A percentile compares a stretch with the other conserved stretches of the same genome.
phyloP scores from a whole-genome alignment of 2,329 filamentous ascomycete species.

The Calonectria pseudoturangicola region DNA sequence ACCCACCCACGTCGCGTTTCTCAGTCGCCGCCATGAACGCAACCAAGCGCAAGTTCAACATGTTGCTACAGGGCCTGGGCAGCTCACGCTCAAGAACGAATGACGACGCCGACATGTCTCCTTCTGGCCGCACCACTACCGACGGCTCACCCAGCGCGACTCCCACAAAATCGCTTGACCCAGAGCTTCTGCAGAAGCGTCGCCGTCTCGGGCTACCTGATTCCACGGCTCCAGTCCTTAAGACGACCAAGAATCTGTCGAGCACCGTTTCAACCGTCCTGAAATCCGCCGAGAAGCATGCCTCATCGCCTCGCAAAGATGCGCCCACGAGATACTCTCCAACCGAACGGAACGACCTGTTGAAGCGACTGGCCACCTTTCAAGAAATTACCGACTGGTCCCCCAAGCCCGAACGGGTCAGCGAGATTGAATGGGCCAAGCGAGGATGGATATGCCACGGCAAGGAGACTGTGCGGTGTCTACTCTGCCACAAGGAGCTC shows the following conservation, averaged over 20 bases:
- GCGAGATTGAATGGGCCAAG: conserved; percentile 96
- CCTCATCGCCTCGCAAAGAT: conserved; percentile 48
- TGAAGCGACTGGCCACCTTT: conserved; percentile 89
- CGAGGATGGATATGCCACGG: conserved; percentile 91
- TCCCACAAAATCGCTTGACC: conserved; percentile 53
- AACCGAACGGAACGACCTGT: conserved; percentile 87
- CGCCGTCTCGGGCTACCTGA: conserved; percentile 69
- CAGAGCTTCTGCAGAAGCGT: conserved; percentile 70
- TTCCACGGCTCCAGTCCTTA: conserved; percentile 60
- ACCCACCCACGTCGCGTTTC: too few species aligned
- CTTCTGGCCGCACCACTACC: conserved; percentile 39
- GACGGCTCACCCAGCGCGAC: conserved; percentile 39
- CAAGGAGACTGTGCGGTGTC: conserved; percentile 89
- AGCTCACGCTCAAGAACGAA: conserved; percentile 57
- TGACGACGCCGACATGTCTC: conserved; percentile 36
- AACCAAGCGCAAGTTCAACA: conserved; percentile 90
- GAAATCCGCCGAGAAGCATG: conserved; percentile 45
- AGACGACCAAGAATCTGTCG: conserved; percentile 46
- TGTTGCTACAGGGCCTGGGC: conserved; percentile 80
- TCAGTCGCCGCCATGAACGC: conserved; percentile 74
- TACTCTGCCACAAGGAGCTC: conserved; percentile 88
- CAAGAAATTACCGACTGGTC: conserved; percentile 94
- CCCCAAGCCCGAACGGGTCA: conserved; percentile 90
- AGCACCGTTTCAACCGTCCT: conserved; percentile 52
- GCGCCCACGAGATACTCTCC: conserved; percentile 84